Base-by-base conservation (phyloP, 2,329 filamentous ascomycete species). In the Leptographium wingfieldii region DNA sequence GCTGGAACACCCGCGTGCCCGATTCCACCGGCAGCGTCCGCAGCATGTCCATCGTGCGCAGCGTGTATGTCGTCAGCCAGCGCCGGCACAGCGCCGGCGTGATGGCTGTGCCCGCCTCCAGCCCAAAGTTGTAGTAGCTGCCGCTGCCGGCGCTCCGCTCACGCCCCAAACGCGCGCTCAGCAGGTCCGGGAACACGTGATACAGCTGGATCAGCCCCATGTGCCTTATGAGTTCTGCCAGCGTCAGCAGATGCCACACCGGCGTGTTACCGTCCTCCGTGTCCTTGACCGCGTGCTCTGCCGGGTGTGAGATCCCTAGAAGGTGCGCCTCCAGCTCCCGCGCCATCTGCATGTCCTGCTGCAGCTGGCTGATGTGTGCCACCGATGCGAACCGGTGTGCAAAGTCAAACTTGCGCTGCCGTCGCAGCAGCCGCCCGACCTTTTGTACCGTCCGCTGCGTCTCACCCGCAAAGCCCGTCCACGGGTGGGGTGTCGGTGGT, bases 191-290 rank as follows among this genome's bases (percentile, higher is more conserved):
- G 60, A 81, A 81, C 35, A 77, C 74, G 29, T 76, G 75, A 65
- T 82, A 82, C 25, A 82, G 67, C 63, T 82, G 78, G 54, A 82
- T 69, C 4, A 82, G 71, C 1, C 78, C 80, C 3, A 76, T 73
- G 58, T 75, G 77, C 40, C 79, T 76, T 62, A 80, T 80, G 1
- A 77, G 75, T 63, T 81, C 76, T 2, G 79, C 79, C 63, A 80
- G 73, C 9, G 75, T 73, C 43, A 81, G 71, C 48, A 82, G 75
- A 65, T 82, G 77, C 68, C 74, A 73, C 58, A 79, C 76, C 2
- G 78, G 74, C 0, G 80, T 82, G 57, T 77, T 74, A 55, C 74
- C 71, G 64, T 82, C 80, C 7, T 76, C 78, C 10, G 77, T 74
- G 46, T 78, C 77, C 61, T 76, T 70, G 22, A 82, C 73, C 52